Evolutionary conservation across 768 basidiomycete genomes (phyloP).

Genomic region (Tricholoma matsutake): DNA sequence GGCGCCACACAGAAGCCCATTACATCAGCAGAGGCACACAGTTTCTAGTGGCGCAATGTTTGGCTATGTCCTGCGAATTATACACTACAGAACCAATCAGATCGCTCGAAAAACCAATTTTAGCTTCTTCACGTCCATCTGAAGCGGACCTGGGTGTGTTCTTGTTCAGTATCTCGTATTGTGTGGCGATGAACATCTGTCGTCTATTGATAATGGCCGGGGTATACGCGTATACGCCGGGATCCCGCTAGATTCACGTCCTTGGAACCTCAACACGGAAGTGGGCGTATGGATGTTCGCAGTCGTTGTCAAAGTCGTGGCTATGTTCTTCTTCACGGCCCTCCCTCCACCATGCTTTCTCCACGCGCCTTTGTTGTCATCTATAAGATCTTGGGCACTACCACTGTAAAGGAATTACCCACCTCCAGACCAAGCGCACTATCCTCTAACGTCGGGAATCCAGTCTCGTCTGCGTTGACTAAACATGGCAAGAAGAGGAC

Average conservation of each 20-base stretch:
- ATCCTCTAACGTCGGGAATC: background rate
- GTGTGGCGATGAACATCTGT: background rate
- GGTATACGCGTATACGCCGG: background rate
- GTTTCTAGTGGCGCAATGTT: constrained; percentile 1
- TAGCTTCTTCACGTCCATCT: background rate
- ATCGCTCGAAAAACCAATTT: background rate
- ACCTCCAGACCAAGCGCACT: background rate
- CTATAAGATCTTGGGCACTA: background rate
- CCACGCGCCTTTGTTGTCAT: background rate
- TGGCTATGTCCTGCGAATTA: background rate
- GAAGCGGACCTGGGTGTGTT: background rate
- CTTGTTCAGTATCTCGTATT: background rate
- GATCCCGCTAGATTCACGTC: background rate
- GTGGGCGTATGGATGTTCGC: background rate
- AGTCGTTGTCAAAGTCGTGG: constrained; percentile 5
- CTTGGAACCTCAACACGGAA: background rate
- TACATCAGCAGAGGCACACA: background rate
- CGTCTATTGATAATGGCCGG: background rate
- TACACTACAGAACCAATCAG: background rate
- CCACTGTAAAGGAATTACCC: background rate
- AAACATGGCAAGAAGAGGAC: background rate
- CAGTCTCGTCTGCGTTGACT: background rate
- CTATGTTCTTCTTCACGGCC: constrained; percentile 5
- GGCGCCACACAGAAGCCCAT: background rate
- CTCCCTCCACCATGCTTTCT: constrained; percentile 3